Evolutionary conservation across 2,329 filamentous ascomycete genomes (phyloP), one percentile per base, ranked within the genome.

Genomic region (Paracorniculantispora psalliotae): DNA sequence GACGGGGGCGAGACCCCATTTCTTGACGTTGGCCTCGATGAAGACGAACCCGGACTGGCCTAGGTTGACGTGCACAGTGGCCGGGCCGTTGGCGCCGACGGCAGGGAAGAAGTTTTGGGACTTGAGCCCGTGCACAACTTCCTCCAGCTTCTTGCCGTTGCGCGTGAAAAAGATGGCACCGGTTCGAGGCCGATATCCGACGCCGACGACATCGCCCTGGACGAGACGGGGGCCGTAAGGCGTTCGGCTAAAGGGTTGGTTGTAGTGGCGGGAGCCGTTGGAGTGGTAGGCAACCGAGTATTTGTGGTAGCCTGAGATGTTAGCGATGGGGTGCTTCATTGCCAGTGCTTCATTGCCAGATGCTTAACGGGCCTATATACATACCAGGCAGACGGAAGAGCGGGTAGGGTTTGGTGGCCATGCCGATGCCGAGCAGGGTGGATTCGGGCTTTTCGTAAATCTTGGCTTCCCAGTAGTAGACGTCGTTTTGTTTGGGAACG

Each of bases 401-500:
- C 19, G 94, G 94, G 72, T 99, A 99, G 8, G 94, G 94, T 71
- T 99, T 99, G 21, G 94, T 99, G 48, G 90, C 90, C 80, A 99
- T 90, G 65, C 94, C 94, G 66, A 99, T 92, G 70, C 90, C 92
- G 62, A 99, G 82, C 64, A 91, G 77, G 0, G 91, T 96, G 61
- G 79, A 85, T 63, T 97, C 94, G 4, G 94, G 92, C 76, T 97
- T 97, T 63, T 99, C 94, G 75, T 96, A 99, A 56, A 99, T 89
- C 79, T 99, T 99, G 59, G 92, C 90, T 74, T 99, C 94, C 94
- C 94, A 99, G 75, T 99, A 99, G 74, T 99, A 99, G 12, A 97
- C 93, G 69, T 99, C 94, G 70, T 99, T 99, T 71, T 99, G 94
- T 71, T 99, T 99, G 15, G 94, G 94, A 8, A 99, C 91, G 0